Evolutionary conservation across 768 basidiomycete genomes (phyloP).

Genomic region (Sporobolomyces pararoseus): DNA sequence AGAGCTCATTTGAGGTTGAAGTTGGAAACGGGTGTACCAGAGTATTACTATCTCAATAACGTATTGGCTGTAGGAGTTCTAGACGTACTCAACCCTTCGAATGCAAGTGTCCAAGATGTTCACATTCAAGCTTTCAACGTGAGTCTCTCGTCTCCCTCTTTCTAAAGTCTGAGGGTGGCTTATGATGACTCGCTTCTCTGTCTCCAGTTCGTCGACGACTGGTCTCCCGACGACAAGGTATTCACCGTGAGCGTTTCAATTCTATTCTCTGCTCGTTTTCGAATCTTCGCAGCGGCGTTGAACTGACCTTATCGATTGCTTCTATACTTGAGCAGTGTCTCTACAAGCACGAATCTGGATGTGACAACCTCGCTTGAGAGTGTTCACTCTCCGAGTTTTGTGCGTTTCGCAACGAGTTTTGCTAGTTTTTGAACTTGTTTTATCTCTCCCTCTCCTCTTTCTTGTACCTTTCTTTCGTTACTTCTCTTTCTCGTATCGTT

Average conservation of each 20-base stretch:
- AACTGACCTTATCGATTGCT: too few species aligned
- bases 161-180: neutral
- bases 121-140: slow-evolving; percentile 16
- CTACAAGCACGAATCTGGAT: too few species aligned
- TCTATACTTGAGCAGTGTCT: too few species aligned
- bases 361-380: too few species aligned
- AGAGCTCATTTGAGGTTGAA: slow-evolving; percentile 6
- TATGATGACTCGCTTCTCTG: neutral
- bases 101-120: slow-evolving; percentile 1
- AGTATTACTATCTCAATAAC: slow-evolving; percentile 15
- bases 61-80: slow-evolving; percentile 5
- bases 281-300: too few species aligned
- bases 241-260: neutral
- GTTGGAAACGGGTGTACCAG: slow-evolving; percentile 8
- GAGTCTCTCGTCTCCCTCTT: neutral
- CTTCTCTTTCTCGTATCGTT: too few species aligned
- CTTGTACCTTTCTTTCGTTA: too few species aligned
- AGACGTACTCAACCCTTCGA: slow-evolving; percentile 9
- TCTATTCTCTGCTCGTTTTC: neutral
- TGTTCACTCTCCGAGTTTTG: too few species aligned
- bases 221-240: neutral
- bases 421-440: too few species aligned
- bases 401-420: slow-evolving; percentile 1
- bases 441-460: too few species aligned
- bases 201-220: slow-evolving; percentile 13